Conservation (phyloP, 768 basidiomycete genomes). For the Tricholoma terreum region DNA sequence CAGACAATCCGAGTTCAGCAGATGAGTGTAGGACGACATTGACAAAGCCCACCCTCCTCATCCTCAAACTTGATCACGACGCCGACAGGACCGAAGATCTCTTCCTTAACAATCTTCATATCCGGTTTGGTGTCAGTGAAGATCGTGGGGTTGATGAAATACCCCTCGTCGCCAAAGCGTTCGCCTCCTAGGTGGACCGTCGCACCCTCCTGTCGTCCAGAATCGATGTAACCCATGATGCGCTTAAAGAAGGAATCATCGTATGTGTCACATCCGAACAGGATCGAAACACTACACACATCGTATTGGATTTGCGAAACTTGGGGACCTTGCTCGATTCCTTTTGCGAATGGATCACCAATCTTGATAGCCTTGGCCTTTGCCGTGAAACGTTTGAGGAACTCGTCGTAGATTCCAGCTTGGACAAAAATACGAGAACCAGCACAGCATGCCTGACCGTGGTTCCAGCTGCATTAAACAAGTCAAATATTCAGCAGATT, state of each 20-base stretch:
- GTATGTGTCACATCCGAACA: background rate
- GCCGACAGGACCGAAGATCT: slow-evolving; percentile 51
- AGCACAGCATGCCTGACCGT: slow-evolving; percentile 81
- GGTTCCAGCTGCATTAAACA: slow-evolving; percentile 49
- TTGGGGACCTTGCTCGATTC: slow-evolving; percentile 73
- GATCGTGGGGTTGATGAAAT: slow-evolving; percentile 74
- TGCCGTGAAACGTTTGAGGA: slow-evolving; percentile 60
- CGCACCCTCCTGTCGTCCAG: slow-evolving; percentile 71
- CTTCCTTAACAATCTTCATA: slow-evolving; percentile 73
- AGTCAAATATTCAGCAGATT: background rate
- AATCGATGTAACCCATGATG: slow-evolving; percentile 74
- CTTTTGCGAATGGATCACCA: slow-evolving; percentile 65
- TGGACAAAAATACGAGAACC: slow-evolving; percentile 88
- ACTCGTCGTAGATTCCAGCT: slow-evolving; percentile 74
- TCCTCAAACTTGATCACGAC: slow-evolving; percentile 6
- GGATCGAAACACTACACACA: background rate
- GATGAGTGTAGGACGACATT: background rate
- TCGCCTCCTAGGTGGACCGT: slow-evolving; percentile 64
- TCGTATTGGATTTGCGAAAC: slow-evolving; percentile 70
- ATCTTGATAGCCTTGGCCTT: slow-evolving; percentile 54
- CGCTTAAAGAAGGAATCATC: slow-evolving; percentile 38
- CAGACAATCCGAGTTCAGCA: background rate
- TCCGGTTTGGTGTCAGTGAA: slow-evolving; percentile 63
- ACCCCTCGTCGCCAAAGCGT: slow-evolving; percentile 46
- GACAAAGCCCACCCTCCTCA: background rate